Evolutionary conservation across 2,329 filamentous ascomycete genomes (phyloP).

Genomic region (Fusarium beomiforme): DNA sequence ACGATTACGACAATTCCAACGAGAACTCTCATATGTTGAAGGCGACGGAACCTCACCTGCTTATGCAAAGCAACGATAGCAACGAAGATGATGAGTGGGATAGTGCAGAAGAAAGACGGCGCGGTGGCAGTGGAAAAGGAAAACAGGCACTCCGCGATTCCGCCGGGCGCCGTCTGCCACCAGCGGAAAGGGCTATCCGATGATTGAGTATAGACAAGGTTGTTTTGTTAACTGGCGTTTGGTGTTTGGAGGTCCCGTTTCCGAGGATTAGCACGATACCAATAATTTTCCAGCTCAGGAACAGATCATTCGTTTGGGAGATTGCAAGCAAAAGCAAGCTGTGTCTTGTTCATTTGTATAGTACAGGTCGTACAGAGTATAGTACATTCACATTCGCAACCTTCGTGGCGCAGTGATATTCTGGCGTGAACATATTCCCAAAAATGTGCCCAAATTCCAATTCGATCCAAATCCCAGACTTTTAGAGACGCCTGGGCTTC

Average conservation of each 20-base stretch:
- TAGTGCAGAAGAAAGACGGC: slow-evolving; percentile 57
- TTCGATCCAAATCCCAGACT: neutral
- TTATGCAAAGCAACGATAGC: slow-evolving; percentile 41
- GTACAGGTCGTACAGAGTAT: slow-evolving; percentile 49
- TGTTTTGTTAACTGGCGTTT: slow-evolving; percentile 33
- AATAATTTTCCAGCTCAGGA: slow-evolving; percentile 30
- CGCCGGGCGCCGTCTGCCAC: slow-evolving; percentile 61
- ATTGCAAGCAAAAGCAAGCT: slow-evolving; percentile 28
- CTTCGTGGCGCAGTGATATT: slow-evolving; percentile 16
- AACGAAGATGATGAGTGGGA: slow-evolving; percentile 53
- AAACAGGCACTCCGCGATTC: slow-evolving; percentile 59
- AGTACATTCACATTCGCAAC: slow-evolving; percentile 47
- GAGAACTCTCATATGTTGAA: slow-evolving; percentile 70
- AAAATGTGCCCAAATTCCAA: slow-evolving; percentile 16
- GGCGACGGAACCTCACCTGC: slow-evolving; percentile 46
- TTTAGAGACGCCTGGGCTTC: slow-evolving; percentile 79
- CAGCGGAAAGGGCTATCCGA: slow-evolving; percentile 62
- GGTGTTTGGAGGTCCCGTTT: slow-evolving; percentile 32
- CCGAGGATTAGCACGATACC: slow-evolving; percentile 42
- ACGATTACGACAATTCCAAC: slow-evolving; percentile 61
- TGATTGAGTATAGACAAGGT: slow-evolving; percentile 22
- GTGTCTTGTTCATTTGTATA: slow-evolving; percentile 41
- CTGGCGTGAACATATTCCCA: slow-evolving; percentile 11
- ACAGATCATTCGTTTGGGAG: slow-evolving; percentile 35
- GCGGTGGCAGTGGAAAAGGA: slow-evolving; percentile 54